phyloP scores from a whole-genome alignment of 2,329 filamentous ascomycete genomes.

The Trichophyton mentagrophytes region DNA sequence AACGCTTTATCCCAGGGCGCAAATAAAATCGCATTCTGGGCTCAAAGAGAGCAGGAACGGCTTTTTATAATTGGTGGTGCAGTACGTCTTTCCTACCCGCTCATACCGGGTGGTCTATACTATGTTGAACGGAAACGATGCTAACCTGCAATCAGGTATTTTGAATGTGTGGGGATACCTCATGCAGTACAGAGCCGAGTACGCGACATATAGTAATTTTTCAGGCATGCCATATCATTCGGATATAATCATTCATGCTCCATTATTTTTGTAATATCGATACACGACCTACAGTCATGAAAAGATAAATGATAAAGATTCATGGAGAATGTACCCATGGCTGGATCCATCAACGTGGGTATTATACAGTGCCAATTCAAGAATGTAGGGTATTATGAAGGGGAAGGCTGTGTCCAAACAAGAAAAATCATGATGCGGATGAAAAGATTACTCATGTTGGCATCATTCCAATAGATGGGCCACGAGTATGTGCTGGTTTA shows the following conservation, averaged over 20 bases:
- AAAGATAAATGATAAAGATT: not conserved
- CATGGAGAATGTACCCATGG: not conserved
- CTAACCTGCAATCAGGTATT: not conserved
- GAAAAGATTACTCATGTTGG: slow-evolving; percentile 18
- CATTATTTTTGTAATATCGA: not conserved
- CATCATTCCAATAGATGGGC: slow-evolving; percentile 26
- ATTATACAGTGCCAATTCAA: not conserved
- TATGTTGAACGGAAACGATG: not conserved
- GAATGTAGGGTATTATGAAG: not conserved
- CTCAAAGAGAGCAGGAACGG: slow-evolving; percentile 79
- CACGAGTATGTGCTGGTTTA: slow-evolving; percentile 9
- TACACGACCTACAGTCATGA: not conserved
- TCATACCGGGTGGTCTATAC: not conserved
- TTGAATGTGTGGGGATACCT: not conserved
- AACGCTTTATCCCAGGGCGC: slow-evolving; percentile 68
- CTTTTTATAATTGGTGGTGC: slow-evolving; percentile 97
- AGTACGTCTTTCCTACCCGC: slow-evolving; percentile 36
- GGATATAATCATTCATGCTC: not conserved
- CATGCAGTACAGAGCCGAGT: no score
- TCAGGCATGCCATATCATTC: no score
- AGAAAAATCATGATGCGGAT: no score
- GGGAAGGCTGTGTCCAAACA: not conserved
- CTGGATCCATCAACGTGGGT: not conserved
- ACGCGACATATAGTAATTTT: no score
- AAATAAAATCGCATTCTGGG: slow-evolving; percentile 83